Base-by-base conservation (phyloP, 2,329 filamentous ascomycete species). In the Exophiala sp. region DNA sequence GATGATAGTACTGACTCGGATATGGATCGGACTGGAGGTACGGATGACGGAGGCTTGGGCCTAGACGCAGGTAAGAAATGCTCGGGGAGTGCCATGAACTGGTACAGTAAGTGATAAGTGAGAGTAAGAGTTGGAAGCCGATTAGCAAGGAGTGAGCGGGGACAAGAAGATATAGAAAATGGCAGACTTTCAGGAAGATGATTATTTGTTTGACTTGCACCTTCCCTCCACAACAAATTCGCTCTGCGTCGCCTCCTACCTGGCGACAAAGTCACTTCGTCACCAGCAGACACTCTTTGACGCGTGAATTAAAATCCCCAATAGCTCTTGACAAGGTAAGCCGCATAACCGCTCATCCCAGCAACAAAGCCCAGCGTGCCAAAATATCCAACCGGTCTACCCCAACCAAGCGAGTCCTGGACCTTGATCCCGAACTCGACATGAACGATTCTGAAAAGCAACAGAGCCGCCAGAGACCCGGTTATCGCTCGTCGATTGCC, bases 361-460 rank as follows among this genome's bases (percentile, higher is more conserved):
- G 54, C 59, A 21, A 69, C 20, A 40, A 65, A 62, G 2, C 38
- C 59, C 48, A 66, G 52, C 1, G 63, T 67, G 5, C 63, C 62
- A 33, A 59, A 62, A 51, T 63, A 63, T 6, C 67, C 67, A 0
- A 63, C 47, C 10, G 58, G 51, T 34, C 68, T 55, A 3, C 66
- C 67, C 38, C 47, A 46, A 3, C 65, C 65, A 36, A 62, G 48
- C 2, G 62, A 48, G 5, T 65, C 60, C 29, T 68, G 59, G 2
- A 54, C 47, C 49, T 63, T 64, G 32, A 77, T 38, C 0, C 74
- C 74, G 9, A 72, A 47, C 52, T 77, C 73, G 32, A 62, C 65
- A 59, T 77, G 72, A 14, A 65, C 51, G 12, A 76, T 61, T 39
- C 73, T 67, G 21, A 71, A 51, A 18, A 68, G 67, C n/a, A 75